Percentiles rank a stretch among this genome's conserved stretches.
phyloP scores from a whole-genome alignment of 148 eudicot species.

The Rhododendron simsii region DNA sequence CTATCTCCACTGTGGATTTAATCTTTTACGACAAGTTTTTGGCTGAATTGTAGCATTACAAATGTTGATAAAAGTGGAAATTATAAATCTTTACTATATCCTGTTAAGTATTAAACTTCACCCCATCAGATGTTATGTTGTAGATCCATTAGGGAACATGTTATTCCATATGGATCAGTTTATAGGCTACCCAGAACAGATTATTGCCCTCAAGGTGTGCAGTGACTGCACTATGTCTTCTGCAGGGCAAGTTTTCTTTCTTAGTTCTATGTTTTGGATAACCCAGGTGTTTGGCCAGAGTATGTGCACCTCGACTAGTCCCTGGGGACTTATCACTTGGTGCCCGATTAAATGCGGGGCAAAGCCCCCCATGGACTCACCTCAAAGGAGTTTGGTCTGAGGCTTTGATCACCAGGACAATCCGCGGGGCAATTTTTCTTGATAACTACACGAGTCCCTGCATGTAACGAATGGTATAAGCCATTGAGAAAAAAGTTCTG shows the following conservation, averaged over 20 bases:
- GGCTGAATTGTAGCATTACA: not conserved
- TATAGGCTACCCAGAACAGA: not conserved
- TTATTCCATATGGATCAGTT: not conserved
- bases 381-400: not conserved
- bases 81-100: not conserved
- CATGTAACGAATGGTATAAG: not conserved
- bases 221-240: not conserved
- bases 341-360: not conserved
- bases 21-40: too few relatives aligned
- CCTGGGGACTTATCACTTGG: not conserved
- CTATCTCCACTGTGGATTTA: not conserved
- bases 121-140: not conserved
- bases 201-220: not conserved
- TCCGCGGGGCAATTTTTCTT: not conserved
- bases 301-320: not conserved
- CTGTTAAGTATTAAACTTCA: not conserved
- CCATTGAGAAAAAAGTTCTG: too few relatives aligned
- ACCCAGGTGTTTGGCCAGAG: not conserved
- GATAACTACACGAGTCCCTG: not conserved
- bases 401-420: not conserved
- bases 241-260: not conserved
- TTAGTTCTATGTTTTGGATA: not conserved
- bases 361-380: too few relatives aligned
- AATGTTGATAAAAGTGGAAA: not conserved
- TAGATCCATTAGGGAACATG: not conserved